phyloP scores from a whole-genome alignment of 2,329 filamentous ascomycete genomes.

The Penicillium sp. region DNA sequence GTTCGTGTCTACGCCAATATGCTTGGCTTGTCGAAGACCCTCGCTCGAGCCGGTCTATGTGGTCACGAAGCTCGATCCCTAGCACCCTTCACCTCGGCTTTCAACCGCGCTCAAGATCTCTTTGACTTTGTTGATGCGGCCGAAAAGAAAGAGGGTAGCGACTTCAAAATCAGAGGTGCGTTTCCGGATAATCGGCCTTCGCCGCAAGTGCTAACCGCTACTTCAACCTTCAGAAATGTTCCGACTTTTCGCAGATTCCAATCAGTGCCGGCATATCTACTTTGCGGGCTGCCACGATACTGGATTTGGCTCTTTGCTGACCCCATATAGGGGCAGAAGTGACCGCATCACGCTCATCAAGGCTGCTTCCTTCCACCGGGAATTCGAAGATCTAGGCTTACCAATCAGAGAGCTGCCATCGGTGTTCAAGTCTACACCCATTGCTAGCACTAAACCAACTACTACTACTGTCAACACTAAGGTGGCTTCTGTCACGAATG shows the following conservation, averaged over 20 bases:
- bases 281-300: conserved; percentile 68
- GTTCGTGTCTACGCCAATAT: conserved; percentile 64
- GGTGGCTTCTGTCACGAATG: conserved; percentile 12
- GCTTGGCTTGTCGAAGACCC: conserved; percentile 57
- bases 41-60: conserved; percentile 57
- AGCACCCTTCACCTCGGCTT: conserved; percentile 61
- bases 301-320: conserved; percentile 63
- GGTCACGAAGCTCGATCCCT: conserved; percentile 64
- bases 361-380: conserved; percentile 57
- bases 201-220: conserved; percentile 11
- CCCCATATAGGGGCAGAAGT: conserved; percentile 56
- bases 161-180: conserved; percentile 64
- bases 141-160: conserved; percentile 64
- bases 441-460: conserved; percentile 32
- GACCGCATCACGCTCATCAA: conserved; percentile 63
- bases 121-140: conserved; percentile 69
- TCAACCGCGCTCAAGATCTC: conserved; percentile 63
- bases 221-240: conserved; percentile 40
- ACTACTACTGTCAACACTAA: conserved; percentile 16
- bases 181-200: background rate
- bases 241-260: conserved; percentile 61
- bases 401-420: conserved; percentile 58
- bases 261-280: conserved; percentile 69
- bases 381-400: conserved; percentile 61
- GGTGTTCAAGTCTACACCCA: conserved; percentile 57